Evolutionary conservation across 345 rosid species (phyloP).

Genomic region (Eucalyptus dawsonii): DNA sequence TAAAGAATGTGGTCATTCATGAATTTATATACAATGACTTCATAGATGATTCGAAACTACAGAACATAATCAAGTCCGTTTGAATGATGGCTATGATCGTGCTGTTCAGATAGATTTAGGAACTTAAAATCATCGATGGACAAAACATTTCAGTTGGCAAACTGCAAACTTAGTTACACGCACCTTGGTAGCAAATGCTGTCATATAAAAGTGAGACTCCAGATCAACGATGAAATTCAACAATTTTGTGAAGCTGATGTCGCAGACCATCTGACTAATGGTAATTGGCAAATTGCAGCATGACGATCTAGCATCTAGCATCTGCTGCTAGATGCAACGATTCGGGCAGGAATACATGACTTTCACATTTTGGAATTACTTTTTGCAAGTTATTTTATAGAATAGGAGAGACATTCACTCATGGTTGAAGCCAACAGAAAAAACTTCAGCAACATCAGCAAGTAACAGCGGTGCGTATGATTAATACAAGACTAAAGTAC

Average conservation of each 20-base stretch:
- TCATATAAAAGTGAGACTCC: background rate
- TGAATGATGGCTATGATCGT: background rate
- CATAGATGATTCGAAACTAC: background rate
- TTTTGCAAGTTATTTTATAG: background rate
- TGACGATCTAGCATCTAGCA: background rate
- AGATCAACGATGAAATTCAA: background rate
- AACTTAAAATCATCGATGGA: background rate
- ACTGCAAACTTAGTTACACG: background rate
- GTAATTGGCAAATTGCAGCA: background rate
- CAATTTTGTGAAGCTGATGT: background rate
- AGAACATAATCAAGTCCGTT: background rate
- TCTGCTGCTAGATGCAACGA: background rate
- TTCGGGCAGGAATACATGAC: background rate
- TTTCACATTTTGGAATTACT: background rate
- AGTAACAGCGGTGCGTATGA: background rate
- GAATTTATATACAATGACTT: background rate
- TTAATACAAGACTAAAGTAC: background rate
- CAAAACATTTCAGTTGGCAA: background rate
- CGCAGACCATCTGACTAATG: background rate
- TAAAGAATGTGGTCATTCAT: background rate
- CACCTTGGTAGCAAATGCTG: background rate
- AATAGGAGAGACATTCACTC: background rate
- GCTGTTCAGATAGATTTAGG: background rate
- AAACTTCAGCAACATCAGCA: background rate
- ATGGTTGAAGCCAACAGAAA: background rate